Percentiles rank a stretch among this genome's conserved stretches.
Evolutionary conservation across 805 yeast species (phyloP).

Genomic region (Sugiyamaella floridensis): DNA sequence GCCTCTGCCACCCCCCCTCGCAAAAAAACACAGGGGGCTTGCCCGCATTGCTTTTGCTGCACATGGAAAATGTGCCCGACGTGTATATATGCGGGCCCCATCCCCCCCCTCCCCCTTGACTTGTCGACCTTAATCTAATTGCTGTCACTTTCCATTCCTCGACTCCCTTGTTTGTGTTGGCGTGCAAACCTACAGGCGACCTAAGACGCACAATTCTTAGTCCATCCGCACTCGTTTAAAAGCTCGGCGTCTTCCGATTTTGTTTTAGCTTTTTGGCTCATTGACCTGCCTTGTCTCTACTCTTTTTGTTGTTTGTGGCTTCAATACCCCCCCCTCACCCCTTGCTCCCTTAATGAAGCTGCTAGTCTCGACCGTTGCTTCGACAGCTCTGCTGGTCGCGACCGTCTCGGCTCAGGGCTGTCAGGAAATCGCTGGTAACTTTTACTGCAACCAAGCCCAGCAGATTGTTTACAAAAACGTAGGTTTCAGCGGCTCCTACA

Average conservation of each 20-base stretch:
- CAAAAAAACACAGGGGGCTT: neutral
- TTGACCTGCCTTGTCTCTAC: too few species aligned
- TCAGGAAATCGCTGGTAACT: conserved; percentile 55
- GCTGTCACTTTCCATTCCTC: neutral
- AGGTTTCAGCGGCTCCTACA: conserved; percentile 81
- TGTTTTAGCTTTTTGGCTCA: too few species aligned
- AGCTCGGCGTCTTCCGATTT: neutral
- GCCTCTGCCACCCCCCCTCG: neutral
- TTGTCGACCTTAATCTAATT: neutral
- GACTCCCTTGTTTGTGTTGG: neutral
- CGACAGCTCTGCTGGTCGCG: neutral
- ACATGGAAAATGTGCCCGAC: neutral
- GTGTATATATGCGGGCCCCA: neutral
- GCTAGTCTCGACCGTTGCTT: neutral
- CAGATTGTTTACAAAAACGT: conserved; percentile 64
- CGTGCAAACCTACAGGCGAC: neutral
- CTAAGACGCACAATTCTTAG: neutral
- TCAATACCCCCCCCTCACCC: neutral
- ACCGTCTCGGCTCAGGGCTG: conserved; percentile 10
- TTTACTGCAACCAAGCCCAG: conserved; percentile 67
- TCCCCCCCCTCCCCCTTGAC: neutral
- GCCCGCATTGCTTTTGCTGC: neutral
- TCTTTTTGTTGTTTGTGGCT: too few species aligned
- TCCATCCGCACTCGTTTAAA: neutral
- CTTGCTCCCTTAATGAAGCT: neutral